phyloP scores from a whole-genome alignment of 306 rosid genomes.

The Abrus precatorius region DNA sequence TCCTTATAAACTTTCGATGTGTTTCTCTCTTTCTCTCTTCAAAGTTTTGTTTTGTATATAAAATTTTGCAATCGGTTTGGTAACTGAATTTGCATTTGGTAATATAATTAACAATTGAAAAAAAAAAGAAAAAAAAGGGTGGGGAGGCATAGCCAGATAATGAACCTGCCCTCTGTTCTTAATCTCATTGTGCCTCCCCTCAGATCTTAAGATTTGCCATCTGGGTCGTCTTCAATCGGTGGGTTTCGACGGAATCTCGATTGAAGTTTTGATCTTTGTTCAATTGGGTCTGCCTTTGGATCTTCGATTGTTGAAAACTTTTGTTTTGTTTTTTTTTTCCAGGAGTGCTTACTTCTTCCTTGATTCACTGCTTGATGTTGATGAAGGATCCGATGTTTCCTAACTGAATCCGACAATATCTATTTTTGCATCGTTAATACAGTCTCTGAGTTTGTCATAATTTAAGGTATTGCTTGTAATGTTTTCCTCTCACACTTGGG shows the following conservation, averaged over 20 bases:
- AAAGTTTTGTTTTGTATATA: conserved; percentile 48
- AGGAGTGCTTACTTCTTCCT: conserved; percentile 63
- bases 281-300: conserved; percentile 60
- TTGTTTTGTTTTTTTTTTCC: conserved; percentile 51
- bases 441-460: conserved; percentile 58
- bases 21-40: conserved; percentile 60
- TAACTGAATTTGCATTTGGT: conserved; percentile 80
- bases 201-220: conserved; percentile 88
- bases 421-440: conserved; percentile 58
- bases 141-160: conserved; percentile 77
- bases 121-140: conserved; percentile 57
- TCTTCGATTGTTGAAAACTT: conserved; percentile 59
- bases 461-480: conserved; percentile 57
- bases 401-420: conserved; percentile 69
- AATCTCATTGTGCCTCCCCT: conserved; percentile 87
- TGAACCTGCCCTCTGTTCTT: conserved; percentile 80
- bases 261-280: conserved; percentile 66
- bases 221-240: conserved; percentile 83
- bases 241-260: conserved; percentile 64
- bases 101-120: conserved; percentile 76
- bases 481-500: conserved; percentile 40
- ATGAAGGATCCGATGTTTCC: conserved; percentile 76
- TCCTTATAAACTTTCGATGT: conserved; percentile 55
- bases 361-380: conserved; percentile 75
- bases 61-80: conserved; percentile 65